phyloP scores from a whole-genome alignment of 2,329 filamentous ascomycete species.

The Zalaria sp. region DNA sequence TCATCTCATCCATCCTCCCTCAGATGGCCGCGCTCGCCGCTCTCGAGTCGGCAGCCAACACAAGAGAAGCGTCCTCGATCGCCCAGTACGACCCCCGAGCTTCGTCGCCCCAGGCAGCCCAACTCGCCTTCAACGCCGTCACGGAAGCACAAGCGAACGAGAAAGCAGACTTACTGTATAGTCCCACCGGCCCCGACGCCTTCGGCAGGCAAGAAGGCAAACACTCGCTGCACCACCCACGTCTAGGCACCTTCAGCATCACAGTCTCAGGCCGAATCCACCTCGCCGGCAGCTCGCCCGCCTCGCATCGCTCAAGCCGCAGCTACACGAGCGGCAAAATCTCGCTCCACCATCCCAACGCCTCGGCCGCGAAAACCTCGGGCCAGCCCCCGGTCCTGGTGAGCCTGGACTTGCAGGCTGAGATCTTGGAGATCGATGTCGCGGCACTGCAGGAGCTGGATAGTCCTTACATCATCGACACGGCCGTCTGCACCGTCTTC shows the following conservation, averaged over 20 bases:
- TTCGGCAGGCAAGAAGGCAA: constrained; percentile 17
- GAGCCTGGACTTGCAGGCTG: constrained; percentile 28
- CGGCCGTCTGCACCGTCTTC: constrained; percentile 26
- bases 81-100: constrained; percentile 55
- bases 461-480: constrained; percentile 32
- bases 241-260: constrained; percentile 27
- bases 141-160: constrained; percentile 52
- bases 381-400: constrained; percentile 26
- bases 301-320: background rate
- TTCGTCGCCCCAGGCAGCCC: constrained; percentile 48
- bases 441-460: constrained; percentile 27
- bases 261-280: constrained; percentile 22
- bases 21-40: constrained; percentile 32
- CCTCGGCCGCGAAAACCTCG: constrained; percentile 23
- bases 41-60: constrained; percentile 30
- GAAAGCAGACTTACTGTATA: constrained; percentile 57
- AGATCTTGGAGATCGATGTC: constrained; percentile 28
- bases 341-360: constrained; percentile 23
- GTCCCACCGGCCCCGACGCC: constrained; percentile 15
- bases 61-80: constrained; percentile 31
- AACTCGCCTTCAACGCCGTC: constrained; percentile 43
- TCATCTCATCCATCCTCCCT: constrained; percentile 29
- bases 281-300: constrained; percentile 1
- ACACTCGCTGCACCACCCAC: constrained; percentile 32
- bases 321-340: constrained; percentile 12